Percentiles rank a stretch among this genome's conserved stretches.
phyloP scores from a whole-genome alignment of 1,284 basidiomycete genomes.

The Laetiporus sulphureus region DNA sequence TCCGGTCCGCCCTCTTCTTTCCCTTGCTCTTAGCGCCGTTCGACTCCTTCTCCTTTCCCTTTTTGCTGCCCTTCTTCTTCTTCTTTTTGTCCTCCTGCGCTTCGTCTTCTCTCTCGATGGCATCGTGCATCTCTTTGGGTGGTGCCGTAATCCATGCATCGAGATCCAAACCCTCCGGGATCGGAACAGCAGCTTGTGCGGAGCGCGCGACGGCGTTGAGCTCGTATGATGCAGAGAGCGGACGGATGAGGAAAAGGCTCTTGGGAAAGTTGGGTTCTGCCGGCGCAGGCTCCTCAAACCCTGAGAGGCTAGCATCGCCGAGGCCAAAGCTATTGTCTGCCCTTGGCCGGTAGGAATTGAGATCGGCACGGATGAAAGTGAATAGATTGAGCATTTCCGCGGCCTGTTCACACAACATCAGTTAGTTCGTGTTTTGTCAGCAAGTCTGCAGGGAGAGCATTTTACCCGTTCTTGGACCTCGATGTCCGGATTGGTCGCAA shows the following conservation, averaged over 20 bases:
- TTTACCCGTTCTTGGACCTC: conserved; percentile 89
- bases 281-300: conserved; percentile 28
- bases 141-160: conserved; percentile 79
- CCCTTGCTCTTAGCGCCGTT: conserved; percentile 24
- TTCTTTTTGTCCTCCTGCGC: conserved; percentile 24
- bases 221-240: conserved; percentile 76
- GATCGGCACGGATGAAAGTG: conserved; percentile 74
- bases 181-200: conserved; percentile 76
- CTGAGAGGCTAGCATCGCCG: conserved; percentile 28
- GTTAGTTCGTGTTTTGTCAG: no score
- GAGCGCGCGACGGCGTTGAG: conserved; percentile 79
- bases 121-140: conserved; percentile 34
- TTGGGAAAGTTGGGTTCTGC: conserved; percentile 68
- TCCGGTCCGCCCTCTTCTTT: conserved; percentile 35
- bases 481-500: conserved; percentile 59
- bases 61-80: conserved; percentile 38
- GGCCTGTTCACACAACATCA: no score
- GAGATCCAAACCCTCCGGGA: conserved; percentile 84
- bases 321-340: conserved; percentile 28
- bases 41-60: conserved; percentile 40
- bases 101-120: conserved; percentile 25
- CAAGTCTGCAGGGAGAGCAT: no score
- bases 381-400: conserved; percentile 79
- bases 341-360: conserved; percentile 52
- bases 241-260: conserved; percentile 82